These are phyloP conservation scores for Trichopus zeylanicus DNA, from an alignment of 116 monocot genomes.

Conservation along the genomic window DNA sequence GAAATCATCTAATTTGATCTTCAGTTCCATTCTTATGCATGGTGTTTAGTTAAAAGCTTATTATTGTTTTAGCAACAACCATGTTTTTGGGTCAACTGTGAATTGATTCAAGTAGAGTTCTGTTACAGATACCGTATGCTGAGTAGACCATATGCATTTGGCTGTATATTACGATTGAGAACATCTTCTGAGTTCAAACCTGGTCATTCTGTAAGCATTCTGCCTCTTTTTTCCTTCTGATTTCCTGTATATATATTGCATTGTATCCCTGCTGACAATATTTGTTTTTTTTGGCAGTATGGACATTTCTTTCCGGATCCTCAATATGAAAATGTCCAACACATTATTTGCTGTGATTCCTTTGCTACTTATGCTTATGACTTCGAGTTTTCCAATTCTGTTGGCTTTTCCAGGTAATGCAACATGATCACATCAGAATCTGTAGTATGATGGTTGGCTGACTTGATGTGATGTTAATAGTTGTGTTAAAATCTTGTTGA, in stretches of 20 bases:
- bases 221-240: neutral
- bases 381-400: slow-evolving; percentile 67
- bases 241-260: neutral
- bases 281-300: slow-evolving; percentile 52
- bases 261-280: neutral
- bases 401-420: slow-evolving; percentile 85
- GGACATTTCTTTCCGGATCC: slow-evolving; percentile 99
- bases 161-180: slow-evolving; percentile 80
- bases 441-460: too few species aligned
- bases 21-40: neutral
- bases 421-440: too few species aligned
- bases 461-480: too few species aligned
- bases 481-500: neutral
- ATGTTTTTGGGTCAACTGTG: neutral
- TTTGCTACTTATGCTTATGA: slow-evolving; percentile 98
- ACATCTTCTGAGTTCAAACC: slow-evolving; percentile 93
- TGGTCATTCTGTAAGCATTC: slow-evolving; percentile 62
- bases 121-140: slow-evolving; percentile 77
- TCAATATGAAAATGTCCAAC: slow-evolving; percentile 97
- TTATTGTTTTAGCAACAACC: neutral
- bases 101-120: neutral
- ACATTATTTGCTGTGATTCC: slow-evolving; percentile 95
- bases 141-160: slow-evolving; percentile 97
- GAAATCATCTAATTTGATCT: neutral
- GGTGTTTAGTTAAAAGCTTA: neutral